Evolutionary conservation across 1,139 yeast species (phyloP), one percentile per base, ranked within the genome.

Genomic region (Spathaspora sp.): DNA sequence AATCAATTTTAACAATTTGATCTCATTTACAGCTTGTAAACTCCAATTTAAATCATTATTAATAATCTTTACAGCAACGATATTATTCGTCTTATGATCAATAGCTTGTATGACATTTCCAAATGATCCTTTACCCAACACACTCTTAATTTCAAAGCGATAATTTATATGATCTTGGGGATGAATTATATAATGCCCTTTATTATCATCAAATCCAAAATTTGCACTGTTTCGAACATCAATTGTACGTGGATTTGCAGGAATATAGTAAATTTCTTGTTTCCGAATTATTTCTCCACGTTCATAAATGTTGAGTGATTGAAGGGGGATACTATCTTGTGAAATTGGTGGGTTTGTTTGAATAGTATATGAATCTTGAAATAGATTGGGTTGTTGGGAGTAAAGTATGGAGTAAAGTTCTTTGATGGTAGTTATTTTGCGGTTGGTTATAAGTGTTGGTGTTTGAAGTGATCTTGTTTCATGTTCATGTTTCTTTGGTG

Each of bases 61-160:
- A 50, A 89, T 83, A 47, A 89, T 79, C 59, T 89, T 89, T 23
- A 89, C 72, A 0, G 96, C 96, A 15, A 85, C 87, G 10, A 74
- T 52, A 29, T 69, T 65, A 1, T 76, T 73, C 18, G 68, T 67
- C 58, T 84, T 84, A 60, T 86, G 89, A 63, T 89, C 96, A 25
- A 67, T 63, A 52, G 93, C 86, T 48, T 79, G 73, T 8, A 87
- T 68, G 2, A 89, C 97, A 49, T 82, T 83, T 0, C 97, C 97
- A 70, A 89, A 89, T 27, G 93, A 83, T 3, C 97, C 97, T 48
- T 78, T 82, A 0, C 97, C 97, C 15, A 89, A 68, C 3, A 73
- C 67, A 2, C 72, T 64, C 26, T 77, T 50, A 7, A 88, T 80
- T 53, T 87, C 84, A 58, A 84, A 89, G 37, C 95, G 67, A 61